phyloP scores from a whole-genome alignment of 78 protist species.

The Dictyostelium brefeldianum region DNA sequence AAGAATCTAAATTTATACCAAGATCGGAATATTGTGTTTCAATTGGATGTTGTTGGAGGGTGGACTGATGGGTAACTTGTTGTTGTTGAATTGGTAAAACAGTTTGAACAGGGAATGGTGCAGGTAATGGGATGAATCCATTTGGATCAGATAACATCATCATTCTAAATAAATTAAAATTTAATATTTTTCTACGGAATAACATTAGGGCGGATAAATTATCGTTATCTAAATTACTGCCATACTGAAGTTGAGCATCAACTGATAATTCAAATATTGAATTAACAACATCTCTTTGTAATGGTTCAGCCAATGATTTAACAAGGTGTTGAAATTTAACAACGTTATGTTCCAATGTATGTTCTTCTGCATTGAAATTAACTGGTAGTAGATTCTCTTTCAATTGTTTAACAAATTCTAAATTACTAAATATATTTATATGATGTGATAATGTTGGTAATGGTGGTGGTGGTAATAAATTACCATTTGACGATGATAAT shows the following conservation, averaged over 20 bases:
- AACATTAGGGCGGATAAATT: background rate
- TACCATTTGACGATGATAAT: background rate
- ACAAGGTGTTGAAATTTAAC: background rate
- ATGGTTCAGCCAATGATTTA: background rate
- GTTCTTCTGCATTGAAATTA: background rate
- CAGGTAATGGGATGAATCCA: slow-evolving; percentile 26
- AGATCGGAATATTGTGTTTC: background rate
- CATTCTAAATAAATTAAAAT: slow-evolving; percentile 42
- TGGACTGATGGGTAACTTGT: background rate
- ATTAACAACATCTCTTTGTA: background rate
- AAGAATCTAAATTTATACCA: background rate
- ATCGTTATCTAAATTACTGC: background rate
- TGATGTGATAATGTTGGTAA: slow-evolving; percentile 8
- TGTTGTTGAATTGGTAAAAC: background rate
- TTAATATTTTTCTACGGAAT: slow-evolving; percentile 22
- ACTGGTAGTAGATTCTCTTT: slow-evolving; percentile 38
- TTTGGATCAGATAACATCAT: slow-evolving; percentile 55
- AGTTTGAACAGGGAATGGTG: background rate
- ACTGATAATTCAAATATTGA: slow-evolving; percentile 38
- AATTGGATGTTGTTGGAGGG: background rate
- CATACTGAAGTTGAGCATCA: slow-evolving; percentile 18
- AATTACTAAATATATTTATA: slow-evolving; percentile 4
- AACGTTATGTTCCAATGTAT: background rate
- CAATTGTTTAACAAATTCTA: slow-evolving; percentile 31
- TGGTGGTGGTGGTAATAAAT: background rate